phyloP scores from a whole-genome alignment of 2,329 filamentous ascomycete genomes.

The Aspergillus caelatus region DNA sequence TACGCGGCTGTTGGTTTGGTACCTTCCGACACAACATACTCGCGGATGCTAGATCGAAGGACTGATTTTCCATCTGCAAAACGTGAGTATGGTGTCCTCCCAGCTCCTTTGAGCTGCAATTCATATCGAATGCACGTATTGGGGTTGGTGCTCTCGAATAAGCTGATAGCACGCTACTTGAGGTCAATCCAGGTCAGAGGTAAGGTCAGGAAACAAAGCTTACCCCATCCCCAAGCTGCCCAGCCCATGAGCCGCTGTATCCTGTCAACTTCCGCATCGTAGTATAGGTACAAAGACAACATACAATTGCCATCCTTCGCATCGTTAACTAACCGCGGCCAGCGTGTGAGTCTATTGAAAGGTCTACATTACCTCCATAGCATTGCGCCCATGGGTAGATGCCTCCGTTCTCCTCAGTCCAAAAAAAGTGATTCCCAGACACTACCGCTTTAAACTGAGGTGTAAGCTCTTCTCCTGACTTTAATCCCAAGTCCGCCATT shows the following conservation, averaged over 20 bases:
- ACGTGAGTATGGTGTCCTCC: slow-evolving; percentile 88
- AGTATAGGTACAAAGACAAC: slow-evolving; percentile 18
- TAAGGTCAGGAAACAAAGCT: slow-evolving; percentile 17
- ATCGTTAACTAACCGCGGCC: slow-evolving; percentile 18
- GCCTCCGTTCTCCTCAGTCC: slow-evolving; percentile 71
- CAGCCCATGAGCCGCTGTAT: slow-evolving; percentile 80
- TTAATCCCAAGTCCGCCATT: slow-evolving; percentile 78
- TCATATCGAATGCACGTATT: slow-evolving; percentile 76
- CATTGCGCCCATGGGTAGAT: slow-evolving; percentile 98
- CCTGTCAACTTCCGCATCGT: slow-evolving; percentile 24
- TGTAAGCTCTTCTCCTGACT: slow-evolving; percentile 66
- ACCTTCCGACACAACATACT: slow-evolving; percentile 90
- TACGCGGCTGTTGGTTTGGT: background rate
- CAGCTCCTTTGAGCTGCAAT: slow-evolving; percentile 91
- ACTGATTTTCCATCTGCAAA: slow-evolving; percentile 97
- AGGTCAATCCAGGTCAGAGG: slow-evolving; percentile 5
- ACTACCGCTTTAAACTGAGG: slow-evolving; percentile 77
- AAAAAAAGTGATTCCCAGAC: slow-evolving; percentile 79
- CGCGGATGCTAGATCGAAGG: slow-evolving; percentile 85
- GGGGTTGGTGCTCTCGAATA: slow-evolving; percentile 86
- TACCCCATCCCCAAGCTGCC: slow-evolving; percentile 86
- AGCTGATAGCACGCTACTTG: slow-evolving; percentile 73
- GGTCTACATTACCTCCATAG: slow-evolving; percentile 75
- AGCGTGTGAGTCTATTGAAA: slow-evolving; percentile 28
- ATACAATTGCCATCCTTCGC: slow-evolving; percentile 54